Conservation (phyloP, 2,329 filamentous ascomycete species). For the Aspergillus tubingensis region DNA sequence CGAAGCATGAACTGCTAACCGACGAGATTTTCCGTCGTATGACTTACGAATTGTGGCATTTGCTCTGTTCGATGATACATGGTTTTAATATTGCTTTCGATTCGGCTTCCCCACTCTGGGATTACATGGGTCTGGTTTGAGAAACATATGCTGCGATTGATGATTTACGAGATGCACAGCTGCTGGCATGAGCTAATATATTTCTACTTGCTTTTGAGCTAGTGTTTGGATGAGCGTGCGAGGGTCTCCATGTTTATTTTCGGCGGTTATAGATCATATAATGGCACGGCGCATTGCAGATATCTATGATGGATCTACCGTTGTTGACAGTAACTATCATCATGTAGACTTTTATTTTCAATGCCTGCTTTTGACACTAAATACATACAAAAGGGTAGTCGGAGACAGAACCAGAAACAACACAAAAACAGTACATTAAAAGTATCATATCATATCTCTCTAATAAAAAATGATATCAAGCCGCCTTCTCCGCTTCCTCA, state of each 20-base stretch:
- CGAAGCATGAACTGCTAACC: no score
- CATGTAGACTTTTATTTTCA: neutral
- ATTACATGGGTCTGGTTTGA: conserved; percentile 1
- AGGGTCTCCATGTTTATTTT: neutral
- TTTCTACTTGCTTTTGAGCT: neutral
- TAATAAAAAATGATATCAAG: neutral
- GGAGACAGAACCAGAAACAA: conserved; percentile 2
- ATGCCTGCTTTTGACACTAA: neutral
- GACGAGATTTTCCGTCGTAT: neutral
- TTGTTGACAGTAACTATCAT: no score
- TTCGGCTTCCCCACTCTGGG: neutral
- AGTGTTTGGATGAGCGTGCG: neutral
- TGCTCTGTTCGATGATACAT: neutral
- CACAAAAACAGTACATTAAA: neutral
- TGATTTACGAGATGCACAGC: neutral
- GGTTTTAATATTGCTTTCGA: neutral
- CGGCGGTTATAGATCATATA: conserved; percentile 10
- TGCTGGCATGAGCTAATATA: neutral
- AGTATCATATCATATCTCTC: no score
- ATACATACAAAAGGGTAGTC: conserved; percentile 3
- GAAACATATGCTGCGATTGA: neutral
- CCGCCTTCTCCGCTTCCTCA: conserved; percentile 46
- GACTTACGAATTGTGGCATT: conserved; percentile 12
- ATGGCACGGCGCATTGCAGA: neutral
- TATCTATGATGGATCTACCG: no score